A percentile compares a stretch with the other conserved stretches of the same genome.
Evolutionary conservation across 1,284 basidiomycete genomes (phyloP).

Genomic region (Ceratobasidium sp.): DNA sequence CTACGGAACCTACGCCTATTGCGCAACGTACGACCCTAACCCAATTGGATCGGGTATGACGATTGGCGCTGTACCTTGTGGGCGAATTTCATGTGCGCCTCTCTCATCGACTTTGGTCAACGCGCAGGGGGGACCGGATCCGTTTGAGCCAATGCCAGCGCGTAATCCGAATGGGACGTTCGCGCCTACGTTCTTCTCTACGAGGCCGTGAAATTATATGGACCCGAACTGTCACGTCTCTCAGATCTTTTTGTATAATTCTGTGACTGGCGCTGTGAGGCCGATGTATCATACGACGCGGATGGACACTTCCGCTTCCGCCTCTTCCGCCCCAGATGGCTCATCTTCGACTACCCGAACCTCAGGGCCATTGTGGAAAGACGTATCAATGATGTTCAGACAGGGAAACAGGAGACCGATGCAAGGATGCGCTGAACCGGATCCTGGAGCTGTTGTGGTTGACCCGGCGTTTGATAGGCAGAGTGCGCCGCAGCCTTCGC

Average conservation of each 20-base stretch:
- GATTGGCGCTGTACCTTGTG: conserved; percentile 25
- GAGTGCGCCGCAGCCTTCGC: background rate
- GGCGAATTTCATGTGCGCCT: conserved; percentile 19
- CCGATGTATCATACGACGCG: conserved; percentile 30
- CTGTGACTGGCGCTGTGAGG: conserved; percentile 13
- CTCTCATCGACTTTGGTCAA: too few relatives aligned
- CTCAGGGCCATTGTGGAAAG: background rate
- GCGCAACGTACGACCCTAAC: conserved; percentile 33
- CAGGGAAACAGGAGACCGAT: background rate
- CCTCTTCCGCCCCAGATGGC: background rate
- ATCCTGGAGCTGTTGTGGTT: conserved; percentile 2
- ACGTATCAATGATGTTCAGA: conserved; percentile 19
- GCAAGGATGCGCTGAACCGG: conserved; percentile 20
- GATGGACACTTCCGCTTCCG: conserved; percentile 12
- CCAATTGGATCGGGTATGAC: conserved; percentile 22
- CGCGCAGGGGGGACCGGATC: too few relatives aligned
- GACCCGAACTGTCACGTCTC: conserved; percentile 34
- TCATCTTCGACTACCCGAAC: background rate
- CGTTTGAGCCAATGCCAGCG: background rate
- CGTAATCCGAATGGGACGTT: conserved; percentile 32
- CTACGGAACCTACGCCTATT: conserved; percentile 1
- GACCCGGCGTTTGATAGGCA: conserved; percentile 10
- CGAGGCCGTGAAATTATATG: conserved; percentile 24
- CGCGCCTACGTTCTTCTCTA: conserved; percentile 23
- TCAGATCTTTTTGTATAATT: conserved; percentile 27